Base-by-base conservation (phyloP, 441 rosid genomes). In the Pelargonium myrrhifolium region DNA sequence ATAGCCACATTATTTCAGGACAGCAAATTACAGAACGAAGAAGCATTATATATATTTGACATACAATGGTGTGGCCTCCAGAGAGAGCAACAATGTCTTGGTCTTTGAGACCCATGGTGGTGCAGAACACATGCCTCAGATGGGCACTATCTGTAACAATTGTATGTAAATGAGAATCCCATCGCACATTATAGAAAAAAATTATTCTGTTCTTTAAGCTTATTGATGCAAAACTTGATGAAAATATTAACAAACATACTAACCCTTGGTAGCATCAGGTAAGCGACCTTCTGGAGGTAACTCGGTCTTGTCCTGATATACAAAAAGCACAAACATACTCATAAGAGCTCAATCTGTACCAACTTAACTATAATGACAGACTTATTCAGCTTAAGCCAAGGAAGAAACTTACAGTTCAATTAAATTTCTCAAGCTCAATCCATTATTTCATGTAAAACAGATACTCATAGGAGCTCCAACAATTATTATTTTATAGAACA, bases 201-300 rank as follows among this genome's bases (percentile, higher is more conserved):
- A n/a, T 10, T 10, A 42, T 9, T 42, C 45, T 42, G 11, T 10
- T 9, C 12, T 42, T 42, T 42, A 0, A 9, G 11, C 12, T 47
- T 42, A 4, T 20, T 6, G 8, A 20, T 51, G 58, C 58, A 51
- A 15, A 51, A 15, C 7, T 51, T 15, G 58, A 17, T 51, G 58
- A 51, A 51, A 51, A 15, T 18, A 51, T 51, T 51, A 51, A 20
- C 17, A n/a, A 15, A 1, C 21, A 64, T 17, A 31, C 14, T 35
- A 43, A 87, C 98, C 98, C 77, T 85, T 76, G 15, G 85, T 90
- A 28, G 98, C 98, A 79, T 90, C 89, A 65, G 98, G 97, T 11
- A 93, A 84, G 69, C 98, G 98, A 3, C 98, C 98, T 74, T 93
- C 97, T 4, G 93, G 93, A 15, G 98, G 96, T 66, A 96, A 90